Evolutionary conservation across 495 filamentous ascomycete species (phyloP).

Genomic region (Daldinia bambusicola): DNA sequence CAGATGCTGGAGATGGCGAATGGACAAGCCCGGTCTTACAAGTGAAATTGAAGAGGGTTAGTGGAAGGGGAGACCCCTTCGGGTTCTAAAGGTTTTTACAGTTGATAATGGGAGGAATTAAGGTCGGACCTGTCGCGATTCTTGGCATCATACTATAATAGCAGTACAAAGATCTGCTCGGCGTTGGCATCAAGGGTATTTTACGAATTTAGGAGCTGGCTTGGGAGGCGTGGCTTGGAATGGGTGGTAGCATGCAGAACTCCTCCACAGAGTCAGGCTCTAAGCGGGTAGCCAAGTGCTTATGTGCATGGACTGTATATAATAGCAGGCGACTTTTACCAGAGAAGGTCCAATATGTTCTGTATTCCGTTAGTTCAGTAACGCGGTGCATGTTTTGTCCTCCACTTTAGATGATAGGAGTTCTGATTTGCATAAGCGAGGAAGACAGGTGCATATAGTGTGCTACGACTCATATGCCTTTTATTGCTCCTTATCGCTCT

Average conservation of each 20-base stretch:
- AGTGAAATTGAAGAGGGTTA: not conserved
- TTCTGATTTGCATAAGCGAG: constrained; percentile 26
- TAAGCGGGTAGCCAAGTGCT: constrained; percentile 8
- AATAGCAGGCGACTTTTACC: constrained; percentile 11
- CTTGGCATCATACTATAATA: constrained; percentile 4
- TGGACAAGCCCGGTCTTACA: not conserved
- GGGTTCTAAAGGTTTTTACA: not conserved
- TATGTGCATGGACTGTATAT: constrained; percentile 27
- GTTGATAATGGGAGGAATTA: not conserved
- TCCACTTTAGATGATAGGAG: constrained; percentile 16
- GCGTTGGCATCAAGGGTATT: constrained; percentile 19
- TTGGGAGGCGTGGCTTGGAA: constrained; percentile 23
- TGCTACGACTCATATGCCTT: constrained; percentile 14
- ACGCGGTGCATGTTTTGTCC: constrained; percentile 19
- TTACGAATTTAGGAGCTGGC: constrained; percentile 7
- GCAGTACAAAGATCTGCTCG: constrained; percentile 7
- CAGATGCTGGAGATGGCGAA: not conserved
- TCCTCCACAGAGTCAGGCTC: constrained; percentile 2
- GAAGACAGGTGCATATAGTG: constrained; percentile 9
- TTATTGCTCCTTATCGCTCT: constrained; percentile 8
- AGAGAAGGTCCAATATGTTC: constrained; percentile 6
- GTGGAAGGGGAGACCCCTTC: not conserved
- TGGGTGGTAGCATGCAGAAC: constrained; percentile 17
- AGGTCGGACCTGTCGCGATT: constrained; percentile 13
- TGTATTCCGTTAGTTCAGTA: constrained; percentile 1